Base-by-base conservation (phyloP, 2,329 filamentous ascomycete genomes). In the Colletotrichum lini region DNA sequence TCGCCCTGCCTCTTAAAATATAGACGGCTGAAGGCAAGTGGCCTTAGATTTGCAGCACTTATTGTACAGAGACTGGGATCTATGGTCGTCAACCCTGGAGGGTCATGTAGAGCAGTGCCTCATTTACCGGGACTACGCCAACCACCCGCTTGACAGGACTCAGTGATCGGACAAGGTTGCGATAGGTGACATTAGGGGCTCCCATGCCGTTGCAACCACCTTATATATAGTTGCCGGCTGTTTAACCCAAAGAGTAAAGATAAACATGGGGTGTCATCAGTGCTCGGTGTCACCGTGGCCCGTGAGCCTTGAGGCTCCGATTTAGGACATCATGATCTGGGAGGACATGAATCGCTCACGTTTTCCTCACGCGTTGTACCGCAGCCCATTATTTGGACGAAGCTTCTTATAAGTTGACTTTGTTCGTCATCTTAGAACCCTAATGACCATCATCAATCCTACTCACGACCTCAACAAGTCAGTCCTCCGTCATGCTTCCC, bases 401-500 rank as follows among this genome's bases (percentile, higher is more conserved):
- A 35, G 7, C 15, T 56, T 2, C n/a, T 21, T 40, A 56, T 56
- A 56, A 23, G 3, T 4, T 16, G 10, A 40, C 30, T 21, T 21
- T 12, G 21, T 40, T 18, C 40, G 21, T 9, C 4, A 30, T 9
- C 15, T 18, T 47, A n/a, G 15, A 10, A 12, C 3, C 5, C 30
- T 13, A 10, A 8, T 10, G 38, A 3, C 4, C 10, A 8, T 35
- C 30, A 12, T 6, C 1, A n/a, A 21, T 2, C 18, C 8, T 26
- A 21, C 21, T n/a, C 35, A 30, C 26, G 26, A 30, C 26, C 26
- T 30, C 26, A 5, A 30, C 26, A 30, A 9, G 12, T 26, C 8
- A 30, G 30, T 52, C 35, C 42, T 18, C 42, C 30, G 6, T 18
- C 23, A 67, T 67, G 58, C 18, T 63, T n/a, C 42, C 65, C 16